Evolutionary conservation across 2,329 filamentous ascomycete genomes (phyloP), one percentile per base, ranked within the genome.

Genomic region (Zasmidium citrigriseum): DNA sequence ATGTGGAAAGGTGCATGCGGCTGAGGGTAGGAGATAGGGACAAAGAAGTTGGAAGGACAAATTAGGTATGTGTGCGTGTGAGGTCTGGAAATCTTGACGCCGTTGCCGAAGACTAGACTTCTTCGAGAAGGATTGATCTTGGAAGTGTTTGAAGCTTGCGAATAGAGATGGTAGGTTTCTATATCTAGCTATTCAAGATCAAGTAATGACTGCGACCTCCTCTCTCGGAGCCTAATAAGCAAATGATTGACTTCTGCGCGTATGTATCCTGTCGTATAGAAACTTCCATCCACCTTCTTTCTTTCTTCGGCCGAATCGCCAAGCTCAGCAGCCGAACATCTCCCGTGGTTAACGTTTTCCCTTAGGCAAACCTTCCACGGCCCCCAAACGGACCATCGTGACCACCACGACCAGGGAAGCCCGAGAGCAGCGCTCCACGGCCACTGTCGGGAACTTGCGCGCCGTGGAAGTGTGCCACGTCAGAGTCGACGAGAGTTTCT

Each of bases 401-500:
- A 49, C 51, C 55, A 24, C 61, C 62, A 23, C 59, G 57, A 11
- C 65, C 65, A 27, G 65, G 66, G 14, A 59, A 50, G n/a, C 63
- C 63, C 50, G 61, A 62, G 24, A 65, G 45, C 21, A 55, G 21
- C 51, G 56, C 27, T 5, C 55, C 61, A 18, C 34, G 29, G 22
- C 58, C 61, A 41, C 14, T 27, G 3, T 41, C 54, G 21, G 45
- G 47, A 29, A 38, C n/a, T 23, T 53, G 24, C 23, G 10, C 27
- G 46, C 48, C 27, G 46, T 61, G 54, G 27, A 50, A 23, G 52
- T 59, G 60, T 38, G 44, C 50, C 16, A 59, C 55, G 29, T 45
- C 50, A 20, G 21, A 54, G n/a, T 58, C 61, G 20, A 68, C 51
- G 25, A 70, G 51, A 50, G 67, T 75, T 69, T 82, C 78, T 12